Evolutionary conservation across 164 flowering plant genomes (phyloP).

Genomic region (Magnolia kwangsiensis): DNA sequence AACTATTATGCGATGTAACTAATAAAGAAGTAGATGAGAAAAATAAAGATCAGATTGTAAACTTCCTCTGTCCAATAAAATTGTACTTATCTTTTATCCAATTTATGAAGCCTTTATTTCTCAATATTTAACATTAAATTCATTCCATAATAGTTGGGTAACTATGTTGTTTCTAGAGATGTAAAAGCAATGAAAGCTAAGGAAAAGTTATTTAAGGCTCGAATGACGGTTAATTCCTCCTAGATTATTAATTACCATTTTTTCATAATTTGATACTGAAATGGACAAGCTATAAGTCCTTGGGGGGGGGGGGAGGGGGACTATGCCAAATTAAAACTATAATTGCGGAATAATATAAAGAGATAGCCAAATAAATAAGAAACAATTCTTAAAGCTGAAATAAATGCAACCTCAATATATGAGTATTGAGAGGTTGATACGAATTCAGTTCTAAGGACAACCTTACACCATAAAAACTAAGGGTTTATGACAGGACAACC

Average conservation of each 20-base stretch:
- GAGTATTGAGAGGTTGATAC: too few species aligned
- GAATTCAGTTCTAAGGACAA: too few species aligned
- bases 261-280: background rate
- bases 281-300: too few species aligned
- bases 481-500: too few species aligned
- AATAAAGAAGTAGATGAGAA: slow-evolving; percentile 85
- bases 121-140: slow-evolving; percentile 3
- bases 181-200: slow-evolving; percentile 88
- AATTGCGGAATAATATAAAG: too few species aligned
- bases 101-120: background rate
- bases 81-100: background rate
- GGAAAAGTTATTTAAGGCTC: slow-evolving; percentile 95
- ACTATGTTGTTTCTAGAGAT: slow-evolving; percentile 98
- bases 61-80: slow-evolving; percentile 85
- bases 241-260: background rate
- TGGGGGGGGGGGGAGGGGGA: too few species aligned
- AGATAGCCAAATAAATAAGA: too few species aligned
- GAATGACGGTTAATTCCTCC: slow-evolving; percentile 72
- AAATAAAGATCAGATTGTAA: slow-evolving; percentile 91
- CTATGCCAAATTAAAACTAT: too few species aligned
- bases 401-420: too few species aligned
- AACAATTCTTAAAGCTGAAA: too few species aligned
- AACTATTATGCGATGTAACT: slow-evolving; percentile 89
- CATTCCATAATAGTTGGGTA: slow-evolving; percentile 49
- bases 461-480: too few species aligned